Conservation (phyloP, 2,329 filamentous ascomycete genomes). For the Pezicula radicicola region DNA sequence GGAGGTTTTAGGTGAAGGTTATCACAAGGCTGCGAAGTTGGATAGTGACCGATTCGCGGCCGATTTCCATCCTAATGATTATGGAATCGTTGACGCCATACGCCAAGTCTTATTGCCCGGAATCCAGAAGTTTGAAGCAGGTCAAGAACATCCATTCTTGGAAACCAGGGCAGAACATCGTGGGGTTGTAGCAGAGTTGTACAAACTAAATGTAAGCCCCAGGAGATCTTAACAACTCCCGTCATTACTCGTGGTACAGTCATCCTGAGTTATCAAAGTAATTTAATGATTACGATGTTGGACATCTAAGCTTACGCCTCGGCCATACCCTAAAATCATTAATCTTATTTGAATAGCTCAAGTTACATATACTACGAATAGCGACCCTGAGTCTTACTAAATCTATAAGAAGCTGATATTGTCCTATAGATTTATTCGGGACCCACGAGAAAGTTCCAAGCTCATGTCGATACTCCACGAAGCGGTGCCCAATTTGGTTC, state of each 20-base stretch:
- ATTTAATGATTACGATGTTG: neutral
- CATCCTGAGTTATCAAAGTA: neutral
- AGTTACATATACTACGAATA: no score
- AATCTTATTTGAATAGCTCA: no score
- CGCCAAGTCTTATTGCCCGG: neutral
- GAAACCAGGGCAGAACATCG: neutral
- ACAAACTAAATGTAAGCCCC: conserved; percentile 9
- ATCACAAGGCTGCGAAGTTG: neutral
- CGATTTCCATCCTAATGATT: neutral
- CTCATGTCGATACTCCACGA: conserved; percentile 51
- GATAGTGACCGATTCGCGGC: neutral
- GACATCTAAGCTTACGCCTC: no score
- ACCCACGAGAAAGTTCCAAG: conserved; percentile 47
- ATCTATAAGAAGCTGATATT: no score
- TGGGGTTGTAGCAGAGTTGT: conserved; percentile 5
- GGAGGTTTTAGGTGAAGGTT: neutral
- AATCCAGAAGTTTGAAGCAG: neutral
- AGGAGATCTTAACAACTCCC: neutral
- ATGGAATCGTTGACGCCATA: neutral
- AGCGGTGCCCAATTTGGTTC: conserved; percentile 46
- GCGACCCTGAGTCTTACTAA: neutral
- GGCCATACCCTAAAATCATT: no score
- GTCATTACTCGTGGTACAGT: no score
- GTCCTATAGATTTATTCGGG: conserved; percentile 43
- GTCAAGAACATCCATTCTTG: neutral